Percentiles rank a stretch among this genome's conserved stretches.
phyloP scores from a whole-genome alignment of 2,329 filamentous ascomycete species.

The Pseudocercospora ulei region DNA sequence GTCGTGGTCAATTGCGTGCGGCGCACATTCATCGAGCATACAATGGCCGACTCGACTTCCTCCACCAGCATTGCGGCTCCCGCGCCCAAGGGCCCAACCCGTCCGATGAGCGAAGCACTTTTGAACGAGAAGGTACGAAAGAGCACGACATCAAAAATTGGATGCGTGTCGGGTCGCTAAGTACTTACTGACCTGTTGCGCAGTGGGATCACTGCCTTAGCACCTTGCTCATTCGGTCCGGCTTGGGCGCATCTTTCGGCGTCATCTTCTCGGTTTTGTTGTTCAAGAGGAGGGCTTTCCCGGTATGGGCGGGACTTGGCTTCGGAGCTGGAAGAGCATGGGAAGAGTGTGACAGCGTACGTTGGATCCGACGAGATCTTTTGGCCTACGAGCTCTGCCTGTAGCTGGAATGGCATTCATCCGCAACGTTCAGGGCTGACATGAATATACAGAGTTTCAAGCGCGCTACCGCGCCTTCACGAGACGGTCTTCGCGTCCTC shows the following conservation, averaged over 20 bases:
- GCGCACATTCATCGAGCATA: too few relatives aligned
- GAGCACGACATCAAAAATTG: slow-evolving; percentile 4
- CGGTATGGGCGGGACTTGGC: slow-evolving; percentile 84
- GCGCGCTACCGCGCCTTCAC: slow-evolving; percentile 41
- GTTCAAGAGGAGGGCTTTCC: slow-evolving; percentile 97
- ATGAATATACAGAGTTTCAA: slow-evolving; percentile 43
- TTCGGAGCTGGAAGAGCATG: slow-evolving; percentile 95
- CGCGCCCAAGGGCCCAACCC: slow-evolving; percentile 55
- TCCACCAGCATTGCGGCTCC: slow-evolving; percentile 51
- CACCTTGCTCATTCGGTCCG: slow-evolving; percentile 91
- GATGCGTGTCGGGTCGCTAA: not conserved
- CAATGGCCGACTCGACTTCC: slow-evolving; percentile 49
- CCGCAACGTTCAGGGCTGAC: slow-evolving; percentile 9
- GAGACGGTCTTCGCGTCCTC: slow-evolving; percentile 43
- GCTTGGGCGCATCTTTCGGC: slow-evolving; percentile 90
- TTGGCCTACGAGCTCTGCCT: too few relatives aligned
- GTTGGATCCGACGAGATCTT: slow-evolving; percentile 22
- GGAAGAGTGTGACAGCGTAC: slow-evolving; percentile 84
- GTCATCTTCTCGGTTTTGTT: slow-evolving; percentile 97
- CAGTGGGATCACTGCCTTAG: slow-evolving; percentile 99
- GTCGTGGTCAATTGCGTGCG: too few relatives aligned
- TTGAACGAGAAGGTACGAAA: slow-evolving; percentile 89
- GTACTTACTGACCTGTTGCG: slow-evolving; percentile 23
- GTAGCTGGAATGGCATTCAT: not conserved
- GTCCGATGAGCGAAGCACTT: slow-evolving; percentile 91